Evolutionary conservation across 768 basidiomycete genomes (phyloP).

Genomic region (Calvatia gigantea): DNA sequence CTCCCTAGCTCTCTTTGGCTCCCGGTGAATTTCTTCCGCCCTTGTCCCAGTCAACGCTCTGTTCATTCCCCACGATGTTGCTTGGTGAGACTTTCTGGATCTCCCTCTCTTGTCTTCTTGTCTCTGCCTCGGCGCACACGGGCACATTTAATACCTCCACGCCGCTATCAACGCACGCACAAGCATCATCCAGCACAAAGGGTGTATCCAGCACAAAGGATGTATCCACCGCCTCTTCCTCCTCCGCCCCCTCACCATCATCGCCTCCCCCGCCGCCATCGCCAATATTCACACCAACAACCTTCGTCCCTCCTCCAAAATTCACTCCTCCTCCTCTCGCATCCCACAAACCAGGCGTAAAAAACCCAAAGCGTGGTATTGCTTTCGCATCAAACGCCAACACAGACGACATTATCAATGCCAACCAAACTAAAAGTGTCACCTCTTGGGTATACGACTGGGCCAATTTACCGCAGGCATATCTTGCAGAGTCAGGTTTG

Average conservation of each 20-base stretch:
- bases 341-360: slow-evolving; percentile 19
- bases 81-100: not conserved
- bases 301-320: not conserved
- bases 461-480: slow-evolving; percentile 42
- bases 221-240: slow-evolving; percentile 9
- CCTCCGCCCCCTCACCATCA: slow-evolving; percentile 16
- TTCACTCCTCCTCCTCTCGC: slow-evolving; percentile 12
- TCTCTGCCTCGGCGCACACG: not conserved
- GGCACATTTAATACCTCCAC: not conserved
- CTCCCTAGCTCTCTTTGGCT: too few species aligned
- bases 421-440: slow-evolving; percentile 40
- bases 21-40: not conserved
- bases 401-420: slow-evolving; percentile 39
- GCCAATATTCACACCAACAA: not conserved
- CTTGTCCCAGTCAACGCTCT: not conserved
- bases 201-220: slow-evolving; percentile 18
- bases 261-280: not conserved
- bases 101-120: not conserved
- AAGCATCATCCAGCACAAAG: not conserved
- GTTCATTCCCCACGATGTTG: slow-evolving; percentile 4
- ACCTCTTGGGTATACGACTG: slow-evolving; percentile 53
- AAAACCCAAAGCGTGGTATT: slow-evolving; percentile 46
- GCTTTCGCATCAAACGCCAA: slow-evolving; percentile 37
- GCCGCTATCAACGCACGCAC: not conserved
- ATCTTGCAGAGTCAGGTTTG: slow-evolving; percentile 39